Conservation (phyloP, 371 early-diverging fungal genomes). For the Rhizopus microsporus region DNA sequence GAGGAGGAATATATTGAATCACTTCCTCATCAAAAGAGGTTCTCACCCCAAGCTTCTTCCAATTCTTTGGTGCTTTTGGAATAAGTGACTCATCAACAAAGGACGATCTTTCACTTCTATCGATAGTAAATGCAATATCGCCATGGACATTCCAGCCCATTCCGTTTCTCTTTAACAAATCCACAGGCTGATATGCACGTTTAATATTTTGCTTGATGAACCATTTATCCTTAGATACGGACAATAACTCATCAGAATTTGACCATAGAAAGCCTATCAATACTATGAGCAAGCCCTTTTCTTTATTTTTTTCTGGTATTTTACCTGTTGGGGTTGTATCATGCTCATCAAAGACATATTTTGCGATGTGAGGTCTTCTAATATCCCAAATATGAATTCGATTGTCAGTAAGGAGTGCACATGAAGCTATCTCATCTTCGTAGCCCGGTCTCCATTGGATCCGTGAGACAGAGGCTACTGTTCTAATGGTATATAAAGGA, state of each 20-base stretch:
- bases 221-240: conserved; percentile 79
- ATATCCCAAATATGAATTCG: conserved; percentile 81
- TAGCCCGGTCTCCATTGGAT: conserved; percentile 81
- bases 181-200: conserved; percentile 50
- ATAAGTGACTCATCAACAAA: conserved; percentile 49
- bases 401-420: conserved; percentile 66
- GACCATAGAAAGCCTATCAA: conserved; percentile 68
- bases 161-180: conserved; percentile 53
- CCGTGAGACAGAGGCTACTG: conserved; percentile 72
- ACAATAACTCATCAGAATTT: conserved; percentile 64
- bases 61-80: conserved; percentile 28
- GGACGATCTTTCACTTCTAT: conserved; percentile 32
- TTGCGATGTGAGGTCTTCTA: conserved; percentile 71
- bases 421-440: conserved; percentile 74
- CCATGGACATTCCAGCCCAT: conserved; percentile 74
- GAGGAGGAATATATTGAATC: conserved; percentile 49
- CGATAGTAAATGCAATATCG: conserved; percentile 67
- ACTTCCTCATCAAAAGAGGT: conserved; percentile 35
- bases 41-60: conserved; percentile 24
- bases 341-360: conserved; percentile 72
- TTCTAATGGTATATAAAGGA: conserved; percentile 67
- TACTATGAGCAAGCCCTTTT: neutral
- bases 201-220: conserved; percentile 61
- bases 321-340: conserved; percentile 71
- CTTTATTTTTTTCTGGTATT: conserved; percentile 1